Evolutionary conservation across 805 yeast genomes (phyloP), one percentile per base, ranked within the genome.

Genomic region (Candida argentea): DNA sequence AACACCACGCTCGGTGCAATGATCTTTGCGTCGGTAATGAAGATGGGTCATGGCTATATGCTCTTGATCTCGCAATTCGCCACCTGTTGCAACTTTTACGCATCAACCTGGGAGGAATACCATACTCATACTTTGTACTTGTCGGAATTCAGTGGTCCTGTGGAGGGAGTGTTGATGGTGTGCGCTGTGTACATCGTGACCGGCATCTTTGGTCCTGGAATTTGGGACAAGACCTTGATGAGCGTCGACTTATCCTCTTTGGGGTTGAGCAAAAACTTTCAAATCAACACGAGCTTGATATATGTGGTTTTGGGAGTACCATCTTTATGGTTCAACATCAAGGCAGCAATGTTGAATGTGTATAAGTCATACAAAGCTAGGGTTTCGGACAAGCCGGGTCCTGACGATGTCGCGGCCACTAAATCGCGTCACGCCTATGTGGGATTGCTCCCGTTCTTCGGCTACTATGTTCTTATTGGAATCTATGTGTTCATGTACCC

Each of bases 81-180:
- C 4, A 61, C 82, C 2, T 65, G 83, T 29, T 71, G 79, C 36
- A 87, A 87, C 52, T 89, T 87, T 51, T 87, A 86, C 49, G 50
- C 83, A 27, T 77, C 93, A 21, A 87, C 96, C 1, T 87, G 96
- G 96, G 97, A 87, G 55, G 95, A 86, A 49, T 87, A 73, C 51
- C 89, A 86, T 48, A 87, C 96, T 1, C 93, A 85, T 43, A 76
- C 74, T 26, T 61, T 87, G 28, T 87, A 67, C 50, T 60, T 87
- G 29, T 74, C 89, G 20, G 76, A 68, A 36, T 75, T 84, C 43
- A 80, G 93, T 9, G 97, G 97, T 0, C 97, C 97, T 0, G 96
- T 89, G 3, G 97, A 87, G 54, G 97, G 97, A 3, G 82, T 87
- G 16, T 48, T 85, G 38, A 63, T 78, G 55, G 61, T 84, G 29